Conservation (phyloP, 305 asterid genomes). For the Nicotiana rustica region DNA sequence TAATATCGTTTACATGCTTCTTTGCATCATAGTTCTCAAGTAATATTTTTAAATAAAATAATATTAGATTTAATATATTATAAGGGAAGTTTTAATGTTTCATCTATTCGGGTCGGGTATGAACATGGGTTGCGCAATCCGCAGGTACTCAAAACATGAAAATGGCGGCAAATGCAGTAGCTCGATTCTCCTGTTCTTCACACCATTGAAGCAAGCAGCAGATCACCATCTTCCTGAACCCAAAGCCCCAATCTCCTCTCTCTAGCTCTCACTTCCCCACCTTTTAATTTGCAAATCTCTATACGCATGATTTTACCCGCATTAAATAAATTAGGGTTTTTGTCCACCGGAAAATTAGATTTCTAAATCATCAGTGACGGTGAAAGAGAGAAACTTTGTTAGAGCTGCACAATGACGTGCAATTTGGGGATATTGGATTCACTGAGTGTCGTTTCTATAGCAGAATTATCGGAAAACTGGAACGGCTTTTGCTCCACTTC, state of each 20-base stretch:
- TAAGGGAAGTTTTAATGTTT: not conserved
- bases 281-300: not conserved
- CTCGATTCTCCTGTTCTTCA: not conserved
- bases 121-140: not conserved
- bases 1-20: no score
- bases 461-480: conserved; percentile 73
- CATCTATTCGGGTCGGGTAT: not conserved
- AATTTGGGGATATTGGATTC: conserved; percentile 67
- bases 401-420: conserved; percentile 57
- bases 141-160: conserved; percentile 22
- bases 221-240: not conserved
- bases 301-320: not conserved
- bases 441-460: conserved; percentile 51
- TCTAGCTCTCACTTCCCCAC: not conserved
- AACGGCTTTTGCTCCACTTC: conserved; percentile 60
- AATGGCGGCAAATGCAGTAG: conserved; percentile 39
- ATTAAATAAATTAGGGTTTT: conserved; percentile 33
- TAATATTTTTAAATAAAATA: no score
- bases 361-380: conserved; percentile 1
- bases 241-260: not conserved
- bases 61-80: no score
- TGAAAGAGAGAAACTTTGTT: not conserved
- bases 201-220: not conserved
- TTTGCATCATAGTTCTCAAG: no score
- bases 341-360: not conserved